phyloP scores from a whole-genome alignment of 2,329 filamentous ascomycete species.

The Diaporthe velutina region DNA sequence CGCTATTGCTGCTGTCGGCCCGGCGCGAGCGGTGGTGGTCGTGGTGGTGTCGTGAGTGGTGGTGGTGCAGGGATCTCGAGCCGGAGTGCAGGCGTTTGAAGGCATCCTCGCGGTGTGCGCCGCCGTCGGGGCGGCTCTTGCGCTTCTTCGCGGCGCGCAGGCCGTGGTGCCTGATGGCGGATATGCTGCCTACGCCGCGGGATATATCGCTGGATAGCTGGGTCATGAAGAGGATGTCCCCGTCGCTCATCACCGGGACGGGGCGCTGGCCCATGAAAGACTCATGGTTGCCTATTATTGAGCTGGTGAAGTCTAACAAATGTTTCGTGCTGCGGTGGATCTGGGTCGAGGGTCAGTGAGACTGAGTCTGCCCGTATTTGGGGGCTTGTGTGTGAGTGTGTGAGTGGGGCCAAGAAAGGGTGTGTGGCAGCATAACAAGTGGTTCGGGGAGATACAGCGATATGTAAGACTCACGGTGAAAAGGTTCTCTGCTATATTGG shows the following conservation, averaged over 20 bases:
- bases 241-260: slow-evolving; percentile 39
- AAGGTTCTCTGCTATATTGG: slow-evolving; percentile 40
- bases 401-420: background rate
- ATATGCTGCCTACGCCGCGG: slow-evolving; percentile 39
- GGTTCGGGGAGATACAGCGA: background rate
- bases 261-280: slow-evolving; percentile 29
- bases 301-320: slow-evolving; percentile 38
- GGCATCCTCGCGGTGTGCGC: slow-evolving; percentile 1
- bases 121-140: slow-evolving; percentile 27
- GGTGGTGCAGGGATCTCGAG: slow-evolving; percentile 16
- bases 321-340: slow-evolving; percentile 41
- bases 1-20: slow-evolving; percentile 9
- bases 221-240: slow-evolving; percentile 41
- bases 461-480: slow-evolving; percentile 37
- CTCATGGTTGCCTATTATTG: slow-evolving; percentile 37
- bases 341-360: slow-evolving; percentile 20
- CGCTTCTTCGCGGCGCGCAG: slow-evolving; percentile 36
- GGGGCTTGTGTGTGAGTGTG: background rate
- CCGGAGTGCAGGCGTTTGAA: slow-evolving; percentile 20
- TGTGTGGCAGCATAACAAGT: background rate
- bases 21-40: background rate
- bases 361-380: too few relatives aligned
- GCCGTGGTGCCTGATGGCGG: slow-evolving; percentile 38
- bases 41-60: slow-evolving; percentile 2
- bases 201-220: slow-evolving; percentile 40